A percentile compares a stretch with the other conserved stretches of the same genome.
phyloP scores from a whole-genome alignment of 2,329 filamentous ascomycete species.

The Claviceps citrina region DNA sequence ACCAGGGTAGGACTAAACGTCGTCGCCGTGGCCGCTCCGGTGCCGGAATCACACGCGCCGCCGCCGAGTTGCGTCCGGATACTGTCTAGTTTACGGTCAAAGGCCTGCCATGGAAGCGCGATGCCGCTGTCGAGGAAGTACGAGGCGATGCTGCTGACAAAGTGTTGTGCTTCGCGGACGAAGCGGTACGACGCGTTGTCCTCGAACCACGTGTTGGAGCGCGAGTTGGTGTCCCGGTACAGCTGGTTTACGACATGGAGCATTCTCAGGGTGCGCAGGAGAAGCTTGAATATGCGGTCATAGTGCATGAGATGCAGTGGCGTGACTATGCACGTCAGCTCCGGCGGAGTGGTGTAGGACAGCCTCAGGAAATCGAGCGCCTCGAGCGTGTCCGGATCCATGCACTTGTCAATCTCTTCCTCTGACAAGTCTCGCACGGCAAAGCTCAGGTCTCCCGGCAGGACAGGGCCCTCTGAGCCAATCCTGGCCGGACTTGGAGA shows the following conservation, averaged over 20 bases:
- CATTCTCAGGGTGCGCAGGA: slow-evolving; percentile 66
- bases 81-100: slow-evolving; percentile 48
- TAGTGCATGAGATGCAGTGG: slow-evolving; percentile 58
- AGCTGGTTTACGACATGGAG: slow-evolving; percentile 57
- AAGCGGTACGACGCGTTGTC: slow-evolving; percentile 40
- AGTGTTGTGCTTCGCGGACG: slow-evolving; percentile 62
- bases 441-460: slow-evolving; percentile 65
- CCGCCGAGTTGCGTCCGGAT: slow-evolving; percentile 42
- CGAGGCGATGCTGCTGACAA: slow-evolving; percentile 54
- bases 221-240: slow-evolving; percentile 38
- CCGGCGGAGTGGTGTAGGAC: slow-evolving; percentile 62
- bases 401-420: slow-evolving; percentile 67
- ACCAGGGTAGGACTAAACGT: slow-evolving; percentile 47
- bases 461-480: slow-evolving; percentile 19
- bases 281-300: slow-evolving; percentile 66
- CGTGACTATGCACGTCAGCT: slow-evolving; percentile 61
- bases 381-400: slow-evolving; percentile 68
- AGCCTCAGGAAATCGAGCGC: slow-evolving; percentile 87
- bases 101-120: slow-evolving; percentile 53
- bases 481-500: too few species aligned
- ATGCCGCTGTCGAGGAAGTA: slow-evolving; percentile 76
- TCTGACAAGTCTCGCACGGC: slow-evolving; percentile 65
- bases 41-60: slow-evolving; percentile 21
- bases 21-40: slow-evolving; percentile 13
- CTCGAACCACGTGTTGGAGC: slow-evolving; percentile 19